Evolutionary conservation across 371 early-diverging fungal genomes (phyloP), one percentile per base, ranked within the genome.

Genomic region (Nematocida ausubeli): DNA sequence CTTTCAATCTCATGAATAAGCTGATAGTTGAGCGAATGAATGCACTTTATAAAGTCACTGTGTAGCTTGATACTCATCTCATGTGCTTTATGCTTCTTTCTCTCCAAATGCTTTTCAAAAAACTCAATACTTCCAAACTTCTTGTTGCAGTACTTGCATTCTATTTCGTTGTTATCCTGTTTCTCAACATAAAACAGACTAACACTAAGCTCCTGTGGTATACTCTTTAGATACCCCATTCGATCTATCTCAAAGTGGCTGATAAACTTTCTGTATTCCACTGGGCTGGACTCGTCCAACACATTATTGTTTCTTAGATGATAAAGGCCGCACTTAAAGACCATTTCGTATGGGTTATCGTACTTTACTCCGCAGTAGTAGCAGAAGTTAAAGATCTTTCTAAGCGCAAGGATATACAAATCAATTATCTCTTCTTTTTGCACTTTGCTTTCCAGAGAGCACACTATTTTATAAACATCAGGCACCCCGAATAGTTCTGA

Each of bases 331-430:
- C 78, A 75, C 32, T 35, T 50, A 51, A 52, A 24, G 2, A 54
- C 37, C 78, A 75, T 63, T 44, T 75, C 78, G 35, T 75, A 75
- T 4, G 78, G 52, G 42, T 56, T 66, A 35, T 50, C 30, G 35
- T 64, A 75, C 78, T 75, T 75, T 6, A 40, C 28, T 47, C 64
- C 64, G 35, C 78, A 75, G 52, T 75, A 75, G 78, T 64, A 75
- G 47, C 78, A 75, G 26, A 64, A 75, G 34, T 51, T 54, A 51
- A 75, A 75, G n/a, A 75, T 35, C 49, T 66, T 75, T 42, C 78
- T 26, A 44, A 75, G 68, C 7, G 66, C 78, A 5, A 75, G 54
- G 6, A 75, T 56, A 51, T 75, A 75, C 4, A 75, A 42, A 35
- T 75, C 78, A 12, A 16, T 40, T 47, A 67, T 39, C 37, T 65